Conservation (phyloP, 192 early-diverging fungal species). For the Neocallimastix lanati region DNA sequence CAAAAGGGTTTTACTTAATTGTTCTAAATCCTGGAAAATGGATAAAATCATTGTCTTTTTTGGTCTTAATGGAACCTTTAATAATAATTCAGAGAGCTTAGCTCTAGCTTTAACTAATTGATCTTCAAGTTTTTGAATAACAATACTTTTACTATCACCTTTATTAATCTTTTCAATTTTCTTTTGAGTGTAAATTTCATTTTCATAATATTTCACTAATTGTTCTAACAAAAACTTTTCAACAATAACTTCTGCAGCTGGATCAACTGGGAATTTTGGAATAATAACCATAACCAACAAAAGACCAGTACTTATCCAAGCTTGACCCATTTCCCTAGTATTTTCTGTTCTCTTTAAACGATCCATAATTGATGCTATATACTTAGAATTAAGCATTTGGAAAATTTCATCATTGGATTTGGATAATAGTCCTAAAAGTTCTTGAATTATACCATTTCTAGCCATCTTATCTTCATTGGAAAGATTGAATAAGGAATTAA, state of each 20-base stretch:
- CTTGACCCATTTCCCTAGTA: slow-evolving; percentile 18
- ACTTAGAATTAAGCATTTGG: neutral
- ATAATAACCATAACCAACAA: slow-evolving; percentile 51
- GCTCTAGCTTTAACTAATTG: slow-evolving; percentile 12
- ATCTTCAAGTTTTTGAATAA: slow-evolving; percentile 8
- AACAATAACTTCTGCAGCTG: slow-evolving; percentile 50
- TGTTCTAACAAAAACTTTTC: slow-evolving; percentile 41
- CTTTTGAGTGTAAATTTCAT: slow-evolving; percentile 35
- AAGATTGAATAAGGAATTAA: neutral
- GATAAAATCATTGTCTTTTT: neutral
- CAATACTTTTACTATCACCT: slow-evolving; percentile 26
- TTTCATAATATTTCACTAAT: slow-evolving; percentile 20
- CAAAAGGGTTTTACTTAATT: neutral
- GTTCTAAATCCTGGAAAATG: neutral
- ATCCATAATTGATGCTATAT: neutral
- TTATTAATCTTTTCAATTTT: slow-evolving; percentile 39
- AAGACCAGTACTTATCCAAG: slow-evolving; percentile 34
- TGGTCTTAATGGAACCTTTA: neutral
- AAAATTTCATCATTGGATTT: neutral
- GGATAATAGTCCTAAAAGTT: neutral
- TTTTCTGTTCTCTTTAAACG: neutral
- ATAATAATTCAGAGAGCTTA: slow-evolving; percentile 11
- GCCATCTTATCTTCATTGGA: neutral
- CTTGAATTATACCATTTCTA: neutral
- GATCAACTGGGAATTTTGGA: slow-evolving; percentile 66